Evolutionary conservation across 331 rosid genomes (phyloP).

Genomic region (Dryas integrifolia): DNA sequence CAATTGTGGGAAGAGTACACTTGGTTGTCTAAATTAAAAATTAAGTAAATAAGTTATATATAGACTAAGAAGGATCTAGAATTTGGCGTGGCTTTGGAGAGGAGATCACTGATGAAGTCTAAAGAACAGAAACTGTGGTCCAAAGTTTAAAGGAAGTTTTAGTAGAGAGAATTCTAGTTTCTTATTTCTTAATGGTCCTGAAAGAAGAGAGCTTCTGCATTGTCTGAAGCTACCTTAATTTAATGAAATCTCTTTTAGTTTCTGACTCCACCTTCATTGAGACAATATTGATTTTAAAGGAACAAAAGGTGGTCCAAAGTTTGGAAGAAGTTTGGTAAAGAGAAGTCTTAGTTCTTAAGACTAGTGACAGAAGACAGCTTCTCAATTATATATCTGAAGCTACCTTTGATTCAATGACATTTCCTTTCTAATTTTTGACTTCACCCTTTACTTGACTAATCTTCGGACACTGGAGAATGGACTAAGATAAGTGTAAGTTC

Average conservation of each 20-base stretch:
- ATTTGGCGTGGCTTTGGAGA: background rate
- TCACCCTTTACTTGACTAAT: background rate
- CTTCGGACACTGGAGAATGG: no score
- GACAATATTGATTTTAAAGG: background rate
- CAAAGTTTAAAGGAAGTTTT: background rate
- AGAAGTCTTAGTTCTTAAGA: constrained; percentile 8
- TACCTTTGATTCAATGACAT: constrained; percentile 11
- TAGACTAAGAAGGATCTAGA: constrained; percentile 9
- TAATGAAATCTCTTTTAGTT: background rate
- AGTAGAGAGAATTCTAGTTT: background rate
- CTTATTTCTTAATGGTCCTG: background rate
- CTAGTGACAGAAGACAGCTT: constrained; percentile 4
- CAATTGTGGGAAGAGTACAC: background rate
- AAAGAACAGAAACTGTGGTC: constrained; percentile 2
- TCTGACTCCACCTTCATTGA: constrained; percentile 1
- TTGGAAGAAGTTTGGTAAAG: constrained; percentile 28
- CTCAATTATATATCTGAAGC: background rate
- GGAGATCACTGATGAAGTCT: background rate
- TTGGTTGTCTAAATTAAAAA: background rate
- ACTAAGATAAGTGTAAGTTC: background rate
- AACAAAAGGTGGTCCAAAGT: constrained; percentile 19
- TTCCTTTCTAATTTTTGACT: background rate
- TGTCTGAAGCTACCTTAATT: background rate
- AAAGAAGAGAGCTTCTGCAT: background rate
- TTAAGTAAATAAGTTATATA: background rate